Percentiles rank a stretch among this genome's conserved stretches.
phyloP scores from a whole-genome alignment of 352 stramenopile species.

The Pythium chondricola region DNA sequence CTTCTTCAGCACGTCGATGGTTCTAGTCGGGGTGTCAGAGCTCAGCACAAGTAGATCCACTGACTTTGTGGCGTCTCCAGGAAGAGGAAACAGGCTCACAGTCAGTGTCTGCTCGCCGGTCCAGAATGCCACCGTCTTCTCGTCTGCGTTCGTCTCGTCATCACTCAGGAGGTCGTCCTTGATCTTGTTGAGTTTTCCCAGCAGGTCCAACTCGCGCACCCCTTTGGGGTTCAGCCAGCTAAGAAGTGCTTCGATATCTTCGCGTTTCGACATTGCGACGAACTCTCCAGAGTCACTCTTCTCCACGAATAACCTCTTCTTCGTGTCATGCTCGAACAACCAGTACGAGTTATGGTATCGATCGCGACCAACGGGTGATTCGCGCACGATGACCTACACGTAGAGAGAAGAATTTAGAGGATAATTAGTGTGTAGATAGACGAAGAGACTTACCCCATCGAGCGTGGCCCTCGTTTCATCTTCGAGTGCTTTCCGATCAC shows the following conservation, averaged over 20 bases:
- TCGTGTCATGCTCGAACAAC: constrained; percentile 64
- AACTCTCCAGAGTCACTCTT: constrained; percentile 59
- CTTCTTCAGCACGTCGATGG: constrained; percentile 33
- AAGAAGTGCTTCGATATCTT: constrained; percentile 39
- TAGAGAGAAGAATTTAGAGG: neutral
- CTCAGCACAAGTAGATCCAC: constrained; percentile 42
- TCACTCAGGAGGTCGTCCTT: constrained; percentile 27
- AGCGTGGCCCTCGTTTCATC: constrained; percentile 10
- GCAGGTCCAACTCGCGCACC: constrained; percentile 52
- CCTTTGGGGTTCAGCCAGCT: constrained; percentile 76
- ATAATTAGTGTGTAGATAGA: neutral
- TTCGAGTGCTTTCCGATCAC: constrained; percentile 10
- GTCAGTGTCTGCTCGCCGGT: constrained; percentile 15
- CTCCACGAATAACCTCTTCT: constrained; percentile 61
- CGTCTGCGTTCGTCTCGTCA: neutral
- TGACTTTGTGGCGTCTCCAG: constrained; percentile 37
- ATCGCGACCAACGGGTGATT: constrained; percentile 61
- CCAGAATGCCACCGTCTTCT: neutral
- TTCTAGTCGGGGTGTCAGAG: constrained; percentile 34
- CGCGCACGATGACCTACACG: constrained; percentile 50
- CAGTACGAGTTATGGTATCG: constrained; percentile 78
- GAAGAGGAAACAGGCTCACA: constrained; percentile 64
- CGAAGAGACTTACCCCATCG: constrained; percentile 9
- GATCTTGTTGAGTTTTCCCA: constrained; percentile 44
- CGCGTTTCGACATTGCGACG: constrained; percentile 29